Evolutionary conservation across 2,329 filamentous ascomycete species (phyloP).

Genomic region (Gaeumannomyces sp.): DNA sequence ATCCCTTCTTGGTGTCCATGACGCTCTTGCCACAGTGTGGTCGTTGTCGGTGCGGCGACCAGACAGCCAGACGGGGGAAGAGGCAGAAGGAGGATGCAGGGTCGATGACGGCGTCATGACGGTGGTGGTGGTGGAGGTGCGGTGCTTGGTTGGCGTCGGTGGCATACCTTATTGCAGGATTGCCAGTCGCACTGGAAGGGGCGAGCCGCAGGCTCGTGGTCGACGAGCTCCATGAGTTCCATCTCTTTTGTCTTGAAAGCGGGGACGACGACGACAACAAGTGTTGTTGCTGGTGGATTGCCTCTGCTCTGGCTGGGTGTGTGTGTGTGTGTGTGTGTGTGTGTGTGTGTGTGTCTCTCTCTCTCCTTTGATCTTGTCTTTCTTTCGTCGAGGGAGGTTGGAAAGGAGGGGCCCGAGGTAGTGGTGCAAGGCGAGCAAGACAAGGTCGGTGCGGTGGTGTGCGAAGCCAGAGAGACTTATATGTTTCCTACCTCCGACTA

Average conservation of each 20-base stretch:
- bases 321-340: no score
- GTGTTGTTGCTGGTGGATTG: conserved; percentile 10
- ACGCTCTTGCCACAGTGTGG: not conserved
- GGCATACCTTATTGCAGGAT: conserved; percentile 52
- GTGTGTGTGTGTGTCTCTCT: not conserved
- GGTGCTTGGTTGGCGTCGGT: not conserved
- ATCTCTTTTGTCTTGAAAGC: conserved; percentile 31
- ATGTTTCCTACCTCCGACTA: not conserved
- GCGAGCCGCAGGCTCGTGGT: conserved; percentile 55
- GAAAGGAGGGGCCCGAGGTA: conserved; percentile 8
- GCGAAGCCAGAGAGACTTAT: conserved; percentile 8
- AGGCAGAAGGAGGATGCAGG: not conserved
- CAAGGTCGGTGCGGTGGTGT: conserved; percentile 10
- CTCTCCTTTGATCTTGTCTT: not conserved
- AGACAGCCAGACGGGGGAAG: conserved; percentile 4
- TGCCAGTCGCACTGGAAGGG: conserved; percentile 61
- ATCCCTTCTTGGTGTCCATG: not conserved
- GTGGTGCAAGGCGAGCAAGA: not conserved
- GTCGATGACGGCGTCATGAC: not conserved
- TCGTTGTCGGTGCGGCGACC: not conserved
- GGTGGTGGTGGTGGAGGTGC: conserved; percentile 9
- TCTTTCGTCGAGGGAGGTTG: not conserved
- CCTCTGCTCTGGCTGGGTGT: no score
- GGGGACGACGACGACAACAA: not conserved
- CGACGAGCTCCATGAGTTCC: conserved; percentile 60